Conservation (phyloP, 805 yeast species). For the Cyberlindnera bimundalis region DNA sequence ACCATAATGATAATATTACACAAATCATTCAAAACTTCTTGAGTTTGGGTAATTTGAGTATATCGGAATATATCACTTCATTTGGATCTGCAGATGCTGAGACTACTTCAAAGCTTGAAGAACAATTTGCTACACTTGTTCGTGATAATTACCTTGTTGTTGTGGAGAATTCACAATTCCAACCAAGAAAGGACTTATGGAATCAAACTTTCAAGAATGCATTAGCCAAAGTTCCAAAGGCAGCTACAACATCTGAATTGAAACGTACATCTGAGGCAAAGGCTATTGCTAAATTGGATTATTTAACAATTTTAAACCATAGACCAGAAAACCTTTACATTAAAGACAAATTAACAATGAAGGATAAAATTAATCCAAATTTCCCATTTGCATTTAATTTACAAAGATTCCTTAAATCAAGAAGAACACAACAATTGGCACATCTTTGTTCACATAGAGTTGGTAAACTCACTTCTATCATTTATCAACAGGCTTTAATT, state of each 20-base stretch:
- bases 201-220: constrained; percentile 38
- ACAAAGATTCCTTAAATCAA: constrained; percentile 60
- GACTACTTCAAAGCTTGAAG: constrained; percentile 30
- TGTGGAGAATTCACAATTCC: constrained; percentile 35
- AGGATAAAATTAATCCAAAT: constrained; percentile 44
- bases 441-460: constrained; percentile 62
- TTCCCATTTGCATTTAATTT: constrained; percentile 59
- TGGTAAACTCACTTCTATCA: constrained; percentile 62
- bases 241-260: constrained; percentile 45
- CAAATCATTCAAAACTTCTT: constrained; percentile 66
- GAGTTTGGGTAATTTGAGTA: constrained; percentile 63
- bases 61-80: constrained; percentile 44
- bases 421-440: constrained; percentile 61
- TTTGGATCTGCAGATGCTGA: constrained; percentile 28
- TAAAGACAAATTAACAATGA: constrained; percentile 33
- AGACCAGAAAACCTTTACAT: constrained; percentile 29
- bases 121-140: constrained; percentile 42
- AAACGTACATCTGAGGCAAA: constrained; percentile 61
- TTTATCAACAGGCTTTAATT: constrained; percentile 57
- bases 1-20: constrained; percentile 41
- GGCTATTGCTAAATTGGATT: constrained; percentile 39
- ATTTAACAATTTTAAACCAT: constrained; percentile 33
- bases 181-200: constrained; percentile 39
- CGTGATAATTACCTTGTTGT: constrained; percentile 50
- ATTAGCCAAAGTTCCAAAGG: constrained; percentile 36